These are phyloP conservation scores for Entomortierella chlamydospora DNA, from an alignment of 192 early-diverging fungal genomes.

Conservation along the genomic window DNA sequence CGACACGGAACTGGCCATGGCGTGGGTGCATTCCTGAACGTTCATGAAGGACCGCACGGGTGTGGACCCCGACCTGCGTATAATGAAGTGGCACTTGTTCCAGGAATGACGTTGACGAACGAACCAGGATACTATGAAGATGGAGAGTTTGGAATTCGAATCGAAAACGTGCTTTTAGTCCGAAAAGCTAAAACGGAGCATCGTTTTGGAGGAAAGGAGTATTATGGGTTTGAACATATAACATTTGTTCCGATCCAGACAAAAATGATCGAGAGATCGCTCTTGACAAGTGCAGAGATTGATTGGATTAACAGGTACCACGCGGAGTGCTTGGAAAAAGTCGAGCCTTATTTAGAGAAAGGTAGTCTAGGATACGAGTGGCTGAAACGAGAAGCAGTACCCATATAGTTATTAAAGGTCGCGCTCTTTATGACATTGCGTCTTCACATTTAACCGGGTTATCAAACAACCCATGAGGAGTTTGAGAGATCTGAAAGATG, in stretches of 20 bases:
- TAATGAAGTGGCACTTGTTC: constrained; percentile 78
- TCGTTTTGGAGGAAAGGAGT: constrained; percentile 87
- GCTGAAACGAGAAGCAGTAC: constrained; percentile 82
- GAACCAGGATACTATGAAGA: constrained; percentile 98
- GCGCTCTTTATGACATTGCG: no score
- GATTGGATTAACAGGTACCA: constrained; percentile 94
- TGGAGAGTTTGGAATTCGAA: constrained; percentile 95
- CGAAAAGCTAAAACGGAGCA: constrained; percentile 73
- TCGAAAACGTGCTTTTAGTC: constrained; percentile 93
- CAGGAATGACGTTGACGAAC: constrained; percentile 96
- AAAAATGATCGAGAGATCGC: constrained; percentile 75
- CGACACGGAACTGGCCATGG: constrained; percentile 98
- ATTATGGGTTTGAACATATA: constrained; percentile 90
- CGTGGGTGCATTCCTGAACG: constrained; percentile 94
- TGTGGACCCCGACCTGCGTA: constrained; percentile 80
- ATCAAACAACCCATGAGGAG: no score
- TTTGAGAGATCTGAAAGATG: no score
- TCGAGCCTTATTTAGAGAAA: constrained; percentile 78
- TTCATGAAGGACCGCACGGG: constrained; percentile 96
- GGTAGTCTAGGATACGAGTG: constrained; percentile 75
- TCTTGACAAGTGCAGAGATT: constrained; percentile 79
- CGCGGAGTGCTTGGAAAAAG: constrained; percentile 74
- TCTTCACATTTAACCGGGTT: no score
- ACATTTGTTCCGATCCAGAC: constrained; percentile 91
- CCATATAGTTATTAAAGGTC: constrained; percentile 12